Base-by-base conservation (phyloP, 495 filamentous ascomycete genomes). In the Penicillium tannophilum region DNA sequence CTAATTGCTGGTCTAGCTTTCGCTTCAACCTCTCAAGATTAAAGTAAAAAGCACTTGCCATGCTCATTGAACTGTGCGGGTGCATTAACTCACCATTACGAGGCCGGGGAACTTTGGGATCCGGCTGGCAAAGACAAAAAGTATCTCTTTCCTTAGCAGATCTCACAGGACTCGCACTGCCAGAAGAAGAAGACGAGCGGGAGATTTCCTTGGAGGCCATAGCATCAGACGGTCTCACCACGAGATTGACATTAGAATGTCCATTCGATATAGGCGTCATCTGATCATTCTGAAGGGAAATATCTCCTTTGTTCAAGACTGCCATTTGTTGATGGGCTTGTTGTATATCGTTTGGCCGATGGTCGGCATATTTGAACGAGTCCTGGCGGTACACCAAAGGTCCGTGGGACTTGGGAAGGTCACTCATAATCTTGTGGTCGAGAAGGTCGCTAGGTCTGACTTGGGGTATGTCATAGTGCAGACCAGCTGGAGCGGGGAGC, bases 91-190 rank as follows among this genome's bases (percentile, higher is more conserved):
- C 82, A 98, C 94, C 92, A 80, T 98, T 98, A 67, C 94, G 86
- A 54, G 94, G 94, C 64, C 94, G 79, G 26, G 94, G 94, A 52
- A 98, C 91, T 73, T 97, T 96, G 6, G 92, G 91, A 62, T 91
- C 90, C 24, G 91, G 91, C 62, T 95, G 90, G 73, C 94, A 98
- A 64, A 97, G 84, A 78, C 94, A 98, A 56, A 97, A 85, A 52
- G 83, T 82, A n/a, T 73, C 69, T 36, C 67, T 69, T n/a, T 71
- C 63, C 30, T 77, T 75, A 9, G 55, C 56, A 6, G 70, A 66
- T 41, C 76, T 74, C 42, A 63, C 59, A 1, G 74, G 71, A 55
- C 74, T 78, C 12, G 68, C 67, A 55, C 72, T 76, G 14, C 66
- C 73, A 2, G 72, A 69, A 0, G 74, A 72, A 2, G 66, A 63